phyloP scores from a whole-genome alignment of 2,329 filamentous ascomycete species.

The Phyllosticta paracitricarpa region DNA sequence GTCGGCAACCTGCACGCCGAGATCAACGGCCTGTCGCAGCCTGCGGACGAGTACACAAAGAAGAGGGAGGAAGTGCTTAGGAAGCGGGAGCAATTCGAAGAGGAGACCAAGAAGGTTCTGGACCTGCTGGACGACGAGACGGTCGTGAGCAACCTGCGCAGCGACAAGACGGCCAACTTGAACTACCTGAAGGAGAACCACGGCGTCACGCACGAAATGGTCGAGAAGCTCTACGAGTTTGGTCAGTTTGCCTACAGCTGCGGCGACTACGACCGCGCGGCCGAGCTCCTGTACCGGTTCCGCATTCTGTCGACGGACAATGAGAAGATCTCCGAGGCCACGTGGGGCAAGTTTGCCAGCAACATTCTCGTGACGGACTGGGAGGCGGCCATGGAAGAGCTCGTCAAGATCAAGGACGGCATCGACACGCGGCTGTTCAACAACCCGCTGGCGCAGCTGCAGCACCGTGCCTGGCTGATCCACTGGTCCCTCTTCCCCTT shows the following conservation, averaged over 20 bases:
- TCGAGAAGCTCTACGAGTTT: slow-evolving; percentile 89
- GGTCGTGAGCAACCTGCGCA: slow-evolving; percentile 81
- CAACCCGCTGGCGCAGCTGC: slow-evolving; percentile 89
- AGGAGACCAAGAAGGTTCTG: slow-evolving; percentile 80
- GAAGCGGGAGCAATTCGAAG: slow-evolving; percentile 71
- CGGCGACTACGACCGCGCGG: slow-evolving; percentile 81
- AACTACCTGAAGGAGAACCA: slow-evolving; percentile 96
- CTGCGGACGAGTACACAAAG: slow-evolving; percentile 75
- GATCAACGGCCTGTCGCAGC: slow-evolving; percentile 66
- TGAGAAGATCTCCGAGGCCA: slow-evolving; percentile 91
- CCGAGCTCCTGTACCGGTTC: slow-evolving; percentile 94
- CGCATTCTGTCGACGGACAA: slow-evolving; percentile 96
- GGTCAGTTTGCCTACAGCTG: slow-evolving; percentile 98
- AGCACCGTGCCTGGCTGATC: slow-evolving; percentile 92
- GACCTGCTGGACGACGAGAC: slow-evolving; percentile 79
- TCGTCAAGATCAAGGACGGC: slow-evolving; percentile 54
- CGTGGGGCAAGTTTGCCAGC: slow-evolving; percentile 94
- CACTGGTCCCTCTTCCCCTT: slow-evolving; percentile 99
- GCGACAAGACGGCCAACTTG: slow-evolving; percentile 98
- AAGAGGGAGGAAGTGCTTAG: slow-evolving; percentile 84
- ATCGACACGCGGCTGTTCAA: slow-evolving; percentile 95
- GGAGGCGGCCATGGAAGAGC: slow-evolving; percentile 68
- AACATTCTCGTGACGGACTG: slow-evolving; percentile 94
- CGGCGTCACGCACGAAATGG: slow-evolving; percentile 88
- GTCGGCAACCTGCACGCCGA: slow-evolving; percentile 86